Conservation (phyloP, 2,329 filamentous ascomycete species). For the Cryoendolithus antarcticus region DNA sequence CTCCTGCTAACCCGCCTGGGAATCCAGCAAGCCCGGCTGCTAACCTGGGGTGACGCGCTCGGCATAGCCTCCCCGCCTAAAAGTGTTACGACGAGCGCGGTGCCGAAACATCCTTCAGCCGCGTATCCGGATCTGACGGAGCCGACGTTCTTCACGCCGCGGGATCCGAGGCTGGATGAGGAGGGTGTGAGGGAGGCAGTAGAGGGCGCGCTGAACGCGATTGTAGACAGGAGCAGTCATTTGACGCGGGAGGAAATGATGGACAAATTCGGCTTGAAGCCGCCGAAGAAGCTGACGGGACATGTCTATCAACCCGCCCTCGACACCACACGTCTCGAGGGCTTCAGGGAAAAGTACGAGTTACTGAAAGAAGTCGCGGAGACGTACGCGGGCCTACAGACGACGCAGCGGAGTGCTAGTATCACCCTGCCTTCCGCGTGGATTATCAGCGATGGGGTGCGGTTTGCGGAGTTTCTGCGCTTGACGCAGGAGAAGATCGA, state of each 20-base stretch:
- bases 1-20: slow-evolving; percentile 32
- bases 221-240: slow-evolving; percentile 30
- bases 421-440: slow-evolving; percentile 23
- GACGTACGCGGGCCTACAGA: slow-evolving; percentile 19
- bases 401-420: slow-evolving; percentile 17
- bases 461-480: slow-evolving; percentile 30
- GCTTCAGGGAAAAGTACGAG: slow-evolving; percentile 33
- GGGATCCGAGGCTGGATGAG: slow-evolving; percentile 32
- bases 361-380: slow-evolving; percentile 29
- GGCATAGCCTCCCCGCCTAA: slow-evolving; percentile 33
- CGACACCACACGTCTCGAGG: slow-evolving; percentile 32
- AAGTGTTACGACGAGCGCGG: slow-evolving; percentile 31
- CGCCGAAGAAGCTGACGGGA: slow-evolving; percentile 27
- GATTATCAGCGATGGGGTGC: slow-evolving; percentile 29
- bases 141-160: slow-evolving; percentile 32
- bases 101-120: slow-evolving; percentile 31
- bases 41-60: slow-evolving; percentile 36
- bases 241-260: slow-evolving; percentile 31
- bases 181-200: slow-evolving; percentile 25
- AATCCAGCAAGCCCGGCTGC: slow-evolving; percentile 34
- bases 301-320: slow-evolving; percentile 27
- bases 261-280: slow-evolving; percentile 33
- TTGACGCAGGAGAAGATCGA: slow-evolving; percentile 32
- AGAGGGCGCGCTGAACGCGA: slow-evolving; percentile 30
- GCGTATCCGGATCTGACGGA: slow-evolving; percentile 33